Evolutionary conservation across 768 basidiomycete genomes (phyloP).

Genomic region (Antrodiella citrinella): DNA sequence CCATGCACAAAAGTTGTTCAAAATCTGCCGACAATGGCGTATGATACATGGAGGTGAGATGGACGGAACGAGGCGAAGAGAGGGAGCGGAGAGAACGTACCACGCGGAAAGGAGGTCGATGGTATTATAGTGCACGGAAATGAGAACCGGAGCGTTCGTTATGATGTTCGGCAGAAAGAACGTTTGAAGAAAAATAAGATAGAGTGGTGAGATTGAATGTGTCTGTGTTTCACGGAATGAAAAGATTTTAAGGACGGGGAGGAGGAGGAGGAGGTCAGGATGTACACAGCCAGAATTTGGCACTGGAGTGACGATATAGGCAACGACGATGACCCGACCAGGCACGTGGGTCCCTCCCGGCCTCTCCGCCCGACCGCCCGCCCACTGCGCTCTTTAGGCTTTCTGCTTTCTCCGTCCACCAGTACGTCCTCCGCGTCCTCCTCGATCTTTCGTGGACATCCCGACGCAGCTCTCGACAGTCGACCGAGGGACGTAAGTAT

Average conservation of each 20-base stretch:
- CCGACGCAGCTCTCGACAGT: too few relatives aligned
- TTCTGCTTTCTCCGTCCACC: too few relatives aligned
- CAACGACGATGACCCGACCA: background rate
- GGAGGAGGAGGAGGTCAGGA: background rate
- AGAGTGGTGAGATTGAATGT: background rate
- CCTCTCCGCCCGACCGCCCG: background rate
- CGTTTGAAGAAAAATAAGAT: background rate
- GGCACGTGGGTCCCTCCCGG: background rate
- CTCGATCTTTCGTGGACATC: too few relatives aligned
- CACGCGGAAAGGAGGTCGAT: background rate
- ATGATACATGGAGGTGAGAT: constrained; percentile 4
- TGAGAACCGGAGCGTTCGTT: background rate
- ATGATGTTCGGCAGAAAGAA: background rate
- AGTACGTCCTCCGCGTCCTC: too few relatives aligned
- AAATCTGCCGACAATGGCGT: constrained; percentile 1
- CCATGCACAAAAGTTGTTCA: constrained; percentile 13
- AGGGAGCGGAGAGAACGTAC: background rate
- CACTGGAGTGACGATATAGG: background rate
- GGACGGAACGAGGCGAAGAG: constrained; percentile 9
- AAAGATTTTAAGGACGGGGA: background rate
- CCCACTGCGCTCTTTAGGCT: too few relatives aligned
- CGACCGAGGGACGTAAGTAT: too few relatives aligned
- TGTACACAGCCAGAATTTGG: background rate
- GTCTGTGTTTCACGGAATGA: background rate
- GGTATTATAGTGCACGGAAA: background rate